Conservation (phyloP, 2,329 filamentous ascomycete genomes). For the Cytospora piceae region DNA sequence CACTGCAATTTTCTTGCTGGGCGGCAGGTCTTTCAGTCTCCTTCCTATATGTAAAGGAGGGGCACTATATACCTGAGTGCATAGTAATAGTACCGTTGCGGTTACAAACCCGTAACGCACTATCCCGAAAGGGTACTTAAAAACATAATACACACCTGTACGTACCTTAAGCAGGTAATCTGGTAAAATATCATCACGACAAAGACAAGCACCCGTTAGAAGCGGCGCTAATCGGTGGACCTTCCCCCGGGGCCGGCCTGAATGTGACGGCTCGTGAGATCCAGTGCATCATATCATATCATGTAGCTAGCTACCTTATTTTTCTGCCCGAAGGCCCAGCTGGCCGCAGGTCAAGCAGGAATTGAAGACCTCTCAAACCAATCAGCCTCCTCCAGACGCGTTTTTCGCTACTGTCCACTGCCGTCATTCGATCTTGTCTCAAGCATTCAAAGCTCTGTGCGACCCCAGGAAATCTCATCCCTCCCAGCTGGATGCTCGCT, state of each 20-base stretch:
- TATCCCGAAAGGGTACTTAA: neutral
- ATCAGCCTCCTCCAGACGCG: conserved; percentile 14
- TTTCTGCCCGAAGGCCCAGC: conserved; percentile 17
- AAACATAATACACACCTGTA: no score
- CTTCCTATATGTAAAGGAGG: no score
- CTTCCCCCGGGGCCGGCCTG: neutral
- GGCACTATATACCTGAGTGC: no score
- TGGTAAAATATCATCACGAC: neutral
- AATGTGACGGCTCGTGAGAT: conserved; percentile 5
- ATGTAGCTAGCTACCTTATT: conserved; percentile 14
- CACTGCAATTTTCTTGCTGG: no score
- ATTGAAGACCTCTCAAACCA: neutral
- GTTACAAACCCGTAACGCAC: neutral
- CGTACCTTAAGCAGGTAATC: no score
- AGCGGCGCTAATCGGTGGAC: conserved; percentile 17
- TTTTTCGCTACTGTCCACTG: neutral
- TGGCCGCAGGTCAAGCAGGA: conserved; percentile 15
- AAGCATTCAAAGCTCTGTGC: neutral
- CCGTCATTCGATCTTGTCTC: conserved; percentile 1
- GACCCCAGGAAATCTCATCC: neutral
- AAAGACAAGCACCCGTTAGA: conserved; percentile 8
- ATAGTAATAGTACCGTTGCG: no score
- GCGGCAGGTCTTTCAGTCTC: no score
- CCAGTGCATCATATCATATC: conserved; percentile 9
- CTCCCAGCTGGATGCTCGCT: neutral